Conservation (phyloP, 2,329 filamentous ascomycete genomes). For the Arthrocladium fulminans region DNA sequence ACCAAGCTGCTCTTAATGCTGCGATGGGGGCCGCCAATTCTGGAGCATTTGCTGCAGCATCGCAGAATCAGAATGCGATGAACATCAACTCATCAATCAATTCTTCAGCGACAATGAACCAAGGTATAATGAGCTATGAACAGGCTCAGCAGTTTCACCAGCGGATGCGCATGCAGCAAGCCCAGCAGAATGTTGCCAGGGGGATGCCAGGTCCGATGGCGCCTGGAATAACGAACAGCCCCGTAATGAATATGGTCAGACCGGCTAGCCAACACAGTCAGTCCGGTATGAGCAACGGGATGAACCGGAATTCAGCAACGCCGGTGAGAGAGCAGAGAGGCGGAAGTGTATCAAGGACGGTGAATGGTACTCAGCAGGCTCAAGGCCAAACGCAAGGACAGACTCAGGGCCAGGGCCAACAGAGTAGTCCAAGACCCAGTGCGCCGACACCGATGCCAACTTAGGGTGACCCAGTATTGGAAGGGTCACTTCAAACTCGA, state of each 20-base stretch:
- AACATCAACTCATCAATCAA: conserved; percentile 25
- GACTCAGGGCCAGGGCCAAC: conserved; percentile 24
- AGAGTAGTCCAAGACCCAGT: conserved; percentile 29
- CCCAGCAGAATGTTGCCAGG: conserved; percentile 29
- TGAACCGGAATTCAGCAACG: conserved; percentile 33
- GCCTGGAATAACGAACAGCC: conserved; percentile 31
- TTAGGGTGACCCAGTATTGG: neutral
- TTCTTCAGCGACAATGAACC: conserved; percentile 8
- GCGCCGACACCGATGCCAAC: conserved; percentile 2
- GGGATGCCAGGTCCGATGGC: conserved; percentile 17
- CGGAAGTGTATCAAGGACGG: conserved; percentile 25
- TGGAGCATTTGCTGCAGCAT: conserved; percentile 28
- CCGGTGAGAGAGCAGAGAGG: conserved; percentile 40
- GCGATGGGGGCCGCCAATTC: conserved; percentile 38
- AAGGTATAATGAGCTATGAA: conserved; percentile 35
- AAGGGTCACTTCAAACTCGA: no score
- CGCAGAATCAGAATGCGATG: neutral
- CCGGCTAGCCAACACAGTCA: conserved; percentile 22
- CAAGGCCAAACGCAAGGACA: neutral
- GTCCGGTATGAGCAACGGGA: conserved; percentile 23
- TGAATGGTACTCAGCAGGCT: neutral
- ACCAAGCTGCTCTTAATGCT: conserved; percentile 45
- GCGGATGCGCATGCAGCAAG: conserved; percentile 45
- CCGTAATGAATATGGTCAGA: conserved; percentile 36
- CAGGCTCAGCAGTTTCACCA: conserved; percentile 45